Evolutionary conservation across 192 early-diverging fungal species (phyloP).

Genomic region (Phycomyces nitens): DNA sequence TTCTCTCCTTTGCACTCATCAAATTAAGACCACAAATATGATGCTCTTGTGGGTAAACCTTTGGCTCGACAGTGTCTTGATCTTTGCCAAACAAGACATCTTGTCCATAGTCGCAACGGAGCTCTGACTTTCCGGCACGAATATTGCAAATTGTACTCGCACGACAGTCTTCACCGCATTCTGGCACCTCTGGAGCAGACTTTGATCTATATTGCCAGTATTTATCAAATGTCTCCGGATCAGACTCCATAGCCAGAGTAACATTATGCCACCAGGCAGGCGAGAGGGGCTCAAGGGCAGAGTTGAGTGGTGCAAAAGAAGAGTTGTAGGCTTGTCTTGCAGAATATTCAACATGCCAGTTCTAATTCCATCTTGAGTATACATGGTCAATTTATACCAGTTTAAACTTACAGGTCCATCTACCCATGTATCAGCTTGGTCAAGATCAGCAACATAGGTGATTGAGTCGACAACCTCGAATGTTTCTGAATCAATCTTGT

Average conservation of each 20-base stretch:
- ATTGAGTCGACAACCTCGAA: constrained; percentile 51
- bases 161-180: constrained; percentile 25
- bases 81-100: constrained; percentile 15
- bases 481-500: constrained; percentile 51
- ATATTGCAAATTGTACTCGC: constrained; percentile 30
- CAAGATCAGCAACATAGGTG: constrained; percentile 51
- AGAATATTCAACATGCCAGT: constrained; percentile 56
- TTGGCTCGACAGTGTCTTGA: neutral
- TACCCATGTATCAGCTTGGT: constrained; percentile 39
- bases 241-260: constrained; percentile 39
- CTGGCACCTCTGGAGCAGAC: constrained; percentile 25
- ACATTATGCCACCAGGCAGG: constrained; percentile 54
- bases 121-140: constrained; percentile 36
- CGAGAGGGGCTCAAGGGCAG: constrained; percentile 27
- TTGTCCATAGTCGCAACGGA: constrained; percentile 34
- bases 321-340: constrained; percentile 40
- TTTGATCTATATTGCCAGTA: constrained; percentile 42
- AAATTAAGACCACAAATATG: constrained; percentile 16
- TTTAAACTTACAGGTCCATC: constrained; percentile 29
- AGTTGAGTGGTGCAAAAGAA: constrained; percentile 16
- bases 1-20: constrained; percentile 4
- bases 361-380: constrained; percentile 21
- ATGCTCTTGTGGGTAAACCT: neutral
- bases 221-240: constrained; percentile 35
- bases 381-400: neutral